Conservation (phyloP, 495 filamentous ascomycete species). For the Neurospora tetrasperma region DNA sequence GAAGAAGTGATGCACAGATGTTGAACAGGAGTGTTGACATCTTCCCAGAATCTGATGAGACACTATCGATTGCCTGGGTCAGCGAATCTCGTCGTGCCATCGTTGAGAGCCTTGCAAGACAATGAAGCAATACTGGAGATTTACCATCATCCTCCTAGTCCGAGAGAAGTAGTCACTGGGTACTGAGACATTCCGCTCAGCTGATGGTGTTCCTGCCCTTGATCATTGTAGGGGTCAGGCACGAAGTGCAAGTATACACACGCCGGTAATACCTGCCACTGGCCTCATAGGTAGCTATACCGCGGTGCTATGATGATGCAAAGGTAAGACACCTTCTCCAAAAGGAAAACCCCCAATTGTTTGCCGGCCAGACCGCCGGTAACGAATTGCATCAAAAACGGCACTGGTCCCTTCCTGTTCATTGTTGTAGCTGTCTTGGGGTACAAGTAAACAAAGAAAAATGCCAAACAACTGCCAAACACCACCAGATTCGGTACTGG, state of each 20-base stretch:
- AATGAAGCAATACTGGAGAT: not conserved
- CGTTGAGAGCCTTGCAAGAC: not conserved
- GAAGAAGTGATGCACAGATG: not conserved
- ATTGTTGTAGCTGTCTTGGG: not conserved
- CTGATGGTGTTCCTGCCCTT: not conserved
- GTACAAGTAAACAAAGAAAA: not conserved
- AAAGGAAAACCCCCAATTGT: not conserved
- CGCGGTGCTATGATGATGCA: not conserved
- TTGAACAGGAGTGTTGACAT: not conserved
- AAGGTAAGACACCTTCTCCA: too few relatives aligned
- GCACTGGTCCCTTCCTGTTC: not conserved
- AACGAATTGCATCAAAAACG: not conserved
- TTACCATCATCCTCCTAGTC: not conserved
- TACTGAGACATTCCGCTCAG: not conserved
- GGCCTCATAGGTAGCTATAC: not conserved
- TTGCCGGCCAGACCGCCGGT: not conserved
- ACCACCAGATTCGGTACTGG: not conserved
- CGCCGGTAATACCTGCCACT: not conserved
- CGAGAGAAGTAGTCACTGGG: not conserved
- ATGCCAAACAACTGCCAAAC: not conserved
- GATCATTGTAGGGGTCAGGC: not conserved
- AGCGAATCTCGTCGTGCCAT: not conserved
- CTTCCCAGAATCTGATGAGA: not conserved
- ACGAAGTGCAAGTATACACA: not conserved
- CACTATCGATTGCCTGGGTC: not conserved